Percentiles rank a stretch among this genome's conserved stretches.
Evolutionary conservation across 208 protist species (phyloP).

Genomic region (Wallacemonas sp.): DNA sequence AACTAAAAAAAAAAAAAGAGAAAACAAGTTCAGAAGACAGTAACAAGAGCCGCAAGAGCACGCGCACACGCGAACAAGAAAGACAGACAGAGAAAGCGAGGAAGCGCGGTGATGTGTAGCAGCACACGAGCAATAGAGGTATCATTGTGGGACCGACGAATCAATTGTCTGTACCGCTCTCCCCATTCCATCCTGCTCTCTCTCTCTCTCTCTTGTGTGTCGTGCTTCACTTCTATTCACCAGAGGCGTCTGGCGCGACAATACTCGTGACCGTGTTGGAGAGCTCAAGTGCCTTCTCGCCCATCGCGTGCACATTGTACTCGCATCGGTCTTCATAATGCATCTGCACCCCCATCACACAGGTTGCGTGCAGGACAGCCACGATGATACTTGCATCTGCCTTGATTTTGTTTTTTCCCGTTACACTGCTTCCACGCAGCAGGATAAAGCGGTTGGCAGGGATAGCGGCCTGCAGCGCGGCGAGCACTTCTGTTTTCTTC

Average conservation of each 20-base stretch:
- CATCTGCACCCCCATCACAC: conserved; percentile 70
- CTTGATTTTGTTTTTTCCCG: conserved; percentile 16
- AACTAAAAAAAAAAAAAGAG: too few relatives aligned
- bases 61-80: too few relatives aligned
- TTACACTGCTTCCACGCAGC: conserved; percentile 25
- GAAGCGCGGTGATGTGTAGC: too few relatives aligned
- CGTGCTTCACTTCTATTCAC: not conserved
- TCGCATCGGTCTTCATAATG: conserved; percentile 40
- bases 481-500: conserved; percentile 46
- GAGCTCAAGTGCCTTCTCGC: conserved; percentile 53
- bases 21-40: too few relatives aligned
- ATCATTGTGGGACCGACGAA: too few relatives aligned
- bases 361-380: conserved; percentile 73
- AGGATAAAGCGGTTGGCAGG: conserved; percentile 83
- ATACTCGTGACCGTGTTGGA: conserved; percentile 42
- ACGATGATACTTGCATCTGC: conserved; percentile 34
- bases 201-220: conserved; percentile 17
- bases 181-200: too few relatives aligned
- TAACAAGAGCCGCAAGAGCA: too few relatives aligned
- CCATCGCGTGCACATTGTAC: conserved; percentile 74
- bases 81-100: too few relatives aligned
- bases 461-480: conserved; percentile 48
- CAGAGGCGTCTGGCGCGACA: too few relatives aligned
- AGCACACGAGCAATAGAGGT: too few relatives aligned
- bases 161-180: too few relatives aligned